Evolutionary conservation across 2,329 filamentous ascomycete species (phyloP).

Genomic region (Colletotrichum abscissum): DNA sequence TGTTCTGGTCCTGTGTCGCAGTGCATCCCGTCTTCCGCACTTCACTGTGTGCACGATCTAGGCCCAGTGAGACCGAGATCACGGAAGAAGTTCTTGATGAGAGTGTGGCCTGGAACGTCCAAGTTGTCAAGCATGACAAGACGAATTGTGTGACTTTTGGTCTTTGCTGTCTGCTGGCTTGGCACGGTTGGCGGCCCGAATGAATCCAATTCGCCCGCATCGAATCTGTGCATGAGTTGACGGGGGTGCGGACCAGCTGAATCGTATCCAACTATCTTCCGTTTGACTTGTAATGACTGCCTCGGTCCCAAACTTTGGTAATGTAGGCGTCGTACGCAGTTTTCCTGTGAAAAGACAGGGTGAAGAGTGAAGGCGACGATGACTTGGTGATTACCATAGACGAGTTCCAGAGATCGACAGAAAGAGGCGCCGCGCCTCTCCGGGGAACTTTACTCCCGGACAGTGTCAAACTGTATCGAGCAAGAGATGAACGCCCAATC

Average conservation of each 20-base stretch:
- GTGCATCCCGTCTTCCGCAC: not conserved
- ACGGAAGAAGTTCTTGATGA: not conserved
- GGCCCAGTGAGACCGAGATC: not conserved
- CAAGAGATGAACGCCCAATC: constrained; percentile 1
- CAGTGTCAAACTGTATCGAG: not conserved
- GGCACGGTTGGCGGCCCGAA: not conserved
- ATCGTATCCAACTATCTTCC: not conserved
- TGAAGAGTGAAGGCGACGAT: not conserved
- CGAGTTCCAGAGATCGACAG: not conserved
- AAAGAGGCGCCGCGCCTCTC: not conserved
- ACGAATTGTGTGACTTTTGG: too few species aligned
- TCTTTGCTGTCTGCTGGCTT: not conserved
- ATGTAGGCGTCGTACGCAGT: not conserved
- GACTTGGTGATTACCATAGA: not conserved
- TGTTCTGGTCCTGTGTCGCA: not conserved
- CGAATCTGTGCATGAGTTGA: not conserved
- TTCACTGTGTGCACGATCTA: not conserved
- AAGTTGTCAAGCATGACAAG: not conserved
- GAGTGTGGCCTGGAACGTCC: not conserved
- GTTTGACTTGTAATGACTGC: not conserved
- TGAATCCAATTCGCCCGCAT: not conserved
- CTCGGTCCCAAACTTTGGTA: not conserved
- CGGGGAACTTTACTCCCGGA: not conserved
- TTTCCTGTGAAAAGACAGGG: not conserved
- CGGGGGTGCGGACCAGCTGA: not conserved